phyloP scores from a whole-genome alignment of 2,329 filamentous ascomycete species.

The Lithohypha guttulata region DNA sequence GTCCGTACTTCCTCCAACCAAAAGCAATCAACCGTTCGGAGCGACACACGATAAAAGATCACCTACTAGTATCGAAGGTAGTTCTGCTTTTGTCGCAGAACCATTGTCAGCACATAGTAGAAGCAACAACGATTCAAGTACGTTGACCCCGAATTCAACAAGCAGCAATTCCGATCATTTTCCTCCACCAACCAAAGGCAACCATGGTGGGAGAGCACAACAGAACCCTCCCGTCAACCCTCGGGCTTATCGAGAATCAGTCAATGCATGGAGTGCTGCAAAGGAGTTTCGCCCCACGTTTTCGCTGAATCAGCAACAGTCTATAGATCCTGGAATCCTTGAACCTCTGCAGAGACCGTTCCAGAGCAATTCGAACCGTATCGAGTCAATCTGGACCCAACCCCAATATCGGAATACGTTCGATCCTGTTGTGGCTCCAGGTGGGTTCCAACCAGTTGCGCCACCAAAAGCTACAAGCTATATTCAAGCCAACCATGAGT shows the following conservation, averaged over 20 bases:
- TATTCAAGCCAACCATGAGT: too few species aligned
- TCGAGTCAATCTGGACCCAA: too few species aligned
- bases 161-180: slow-evolving; percentile 4
- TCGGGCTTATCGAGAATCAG: background rate
- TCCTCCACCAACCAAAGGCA: background rate
- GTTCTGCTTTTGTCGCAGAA: background rate
- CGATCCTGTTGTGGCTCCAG: too few species aligned
- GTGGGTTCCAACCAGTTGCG: too few species aligned
- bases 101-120: slow-evolving; percentile 6
- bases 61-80: background rate
- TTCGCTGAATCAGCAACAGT: background rate
- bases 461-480: too few species aligned
- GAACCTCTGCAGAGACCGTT: too few species aligned
- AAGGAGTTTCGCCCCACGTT: slow-evolving; percentile 2
- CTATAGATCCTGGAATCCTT: too few species aligned
- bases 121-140: slow-evolving; percentile 3
- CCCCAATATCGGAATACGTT: too few species aligned
- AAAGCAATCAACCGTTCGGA: background rate
- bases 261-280: background rate
- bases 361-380: too few species aligned
- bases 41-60: background rate
- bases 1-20: background rate
- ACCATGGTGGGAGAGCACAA: background rate
- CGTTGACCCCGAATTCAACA: slow-evolving; percentile 3
- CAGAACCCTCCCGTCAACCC: background rate